phyloP scores from a whole-genome alignment of 2,329 filamentous ascomycete species.

The Lojkania enalia region DNA sequence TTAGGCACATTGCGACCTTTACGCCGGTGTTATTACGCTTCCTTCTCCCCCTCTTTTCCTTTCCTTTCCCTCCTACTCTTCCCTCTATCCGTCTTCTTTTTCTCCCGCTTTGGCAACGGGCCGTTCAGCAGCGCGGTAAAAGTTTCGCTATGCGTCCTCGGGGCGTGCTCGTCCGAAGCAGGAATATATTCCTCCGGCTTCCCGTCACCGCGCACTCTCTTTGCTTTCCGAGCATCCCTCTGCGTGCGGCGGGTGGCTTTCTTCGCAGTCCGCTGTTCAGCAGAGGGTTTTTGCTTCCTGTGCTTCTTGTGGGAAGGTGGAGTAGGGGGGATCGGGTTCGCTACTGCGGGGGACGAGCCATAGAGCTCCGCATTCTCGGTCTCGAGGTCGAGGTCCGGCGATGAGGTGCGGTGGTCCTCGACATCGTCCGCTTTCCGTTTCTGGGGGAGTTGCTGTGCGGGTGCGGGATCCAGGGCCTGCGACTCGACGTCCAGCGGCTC shows the following conservation, averaged over 20 bases:
- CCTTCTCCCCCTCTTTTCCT: constrained; percentile 5
- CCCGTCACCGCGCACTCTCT: not conserved
- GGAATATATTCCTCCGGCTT: constrained; percentile 16
- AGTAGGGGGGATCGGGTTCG: constrained; percentile 8
- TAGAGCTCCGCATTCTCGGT: constrained; percentile 21
- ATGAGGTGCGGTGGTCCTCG: constrained; percentile 3
- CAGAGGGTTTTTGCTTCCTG: constrained; percentile 2
- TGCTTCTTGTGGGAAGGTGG: constrained; percentile 4
- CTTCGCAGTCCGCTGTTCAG: constrained; percentile 10
- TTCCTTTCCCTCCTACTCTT: constrained; percentile 9
- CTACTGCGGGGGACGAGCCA: constrained; percentile 7
- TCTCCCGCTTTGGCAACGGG: constrained; percentile 17
- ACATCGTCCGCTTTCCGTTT: constrained; percentile 26
- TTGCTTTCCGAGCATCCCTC: not conserved
- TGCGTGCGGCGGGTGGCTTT: not conserved
- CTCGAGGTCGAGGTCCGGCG: constrained; percentile 13
- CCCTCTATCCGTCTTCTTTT: constrained; percentile 10
- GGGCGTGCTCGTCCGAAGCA: constrained; percentile 13
- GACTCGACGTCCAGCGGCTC: not conserved
- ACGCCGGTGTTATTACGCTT: too few species aligned
- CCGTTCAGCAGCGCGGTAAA: constrained; percentile 29
- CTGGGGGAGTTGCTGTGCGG: constrained; percentile 16
- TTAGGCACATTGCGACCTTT: too few species aligned
- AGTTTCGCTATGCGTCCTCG: constrained; percentile 29
- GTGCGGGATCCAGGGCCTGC: too few species aligned